phyloP scores from a whole-genome alignment of 2,329 filamentous ascomycete species.

The Claviceps arundinis region DNA sequence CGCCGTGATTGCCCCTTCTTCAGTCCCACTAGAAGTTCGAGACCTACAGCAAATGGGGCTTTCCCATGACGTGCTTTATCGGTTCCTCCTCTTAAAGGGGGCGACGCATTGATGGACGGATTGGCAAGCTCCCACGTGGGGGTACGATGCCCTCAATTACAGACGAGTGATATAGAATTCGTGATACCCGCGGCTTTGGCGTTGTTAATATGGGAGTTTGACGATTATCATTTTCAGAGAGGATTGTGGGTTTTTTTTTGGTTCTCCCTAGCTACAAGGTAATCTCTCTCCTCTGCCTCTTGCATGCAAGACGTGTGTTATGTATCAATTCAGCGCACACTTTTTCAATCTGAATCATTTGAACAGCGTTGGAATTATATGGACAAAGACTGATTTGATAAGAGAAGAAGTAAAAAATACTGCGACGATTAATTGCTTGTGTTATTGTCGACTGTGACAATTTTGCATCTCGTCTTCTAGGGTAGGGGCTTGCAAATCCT shows the following conservation, averaged over 20 bases:
- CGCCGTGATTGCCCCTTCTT: background rate
- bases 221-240: background rate
- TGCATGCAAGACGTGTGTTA: no score
- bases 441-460: no score
- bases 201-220: conserved; percentile 7
- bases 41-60: background rate
- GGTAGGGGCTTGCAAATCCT: no score
- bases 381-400: no score
- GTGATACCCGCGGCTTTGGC: conserved; percentile 13
- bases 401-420: no score
- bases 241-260: background rate
- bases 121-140: background rate
- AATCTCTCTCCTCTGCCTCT: background rate
- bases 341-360: no score
- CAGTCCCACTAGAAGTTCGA: background rate
- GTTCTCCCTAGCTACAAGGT: no score
- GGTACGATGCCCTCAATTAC: background rate
- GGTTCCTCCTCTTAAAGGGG: background rate
- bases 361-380: no score
- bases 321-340: no score
- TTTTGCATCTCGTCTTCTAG: no score
- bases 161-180: conserved; percentile 6
- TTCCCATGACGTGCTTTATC: background rate
- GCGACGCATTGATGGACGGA: background rate
- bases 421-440: no score